Conservation (phyloP, 208 protist species). For the Crithidia sp. region DNA sequence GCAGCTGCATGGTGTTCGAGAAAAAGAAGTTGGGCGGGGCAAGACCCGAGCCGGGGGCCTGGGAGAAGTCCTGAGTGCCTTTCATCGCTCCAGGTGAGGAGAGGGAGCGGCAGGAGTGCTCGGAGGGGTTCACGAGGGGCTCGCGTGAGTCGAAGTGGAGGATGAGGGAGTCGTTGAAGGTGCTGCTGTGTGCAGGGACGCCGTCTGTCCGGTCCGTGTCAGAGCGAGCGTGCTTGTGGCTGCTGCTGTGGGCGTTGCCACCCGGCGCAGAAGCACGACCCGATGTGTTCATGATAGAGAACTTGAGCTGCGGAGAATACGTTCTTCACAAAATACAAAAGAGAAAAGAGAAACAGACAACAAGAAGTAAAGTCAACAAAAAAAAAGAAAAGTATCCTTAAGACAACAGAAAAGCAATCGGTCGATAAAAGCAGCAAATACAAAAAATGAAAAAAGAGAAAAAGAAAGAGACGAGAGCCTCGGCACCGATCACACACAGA, state of each 20-base stretch:
- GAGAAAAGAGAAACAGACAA: neutral
- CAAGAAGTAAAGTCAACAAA: neutral
- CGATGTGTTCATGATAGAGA: neutral
- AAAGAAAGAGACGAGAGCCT: neutral
- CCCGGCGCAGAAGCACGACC: neutral
- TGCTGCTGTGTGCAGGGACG: neutral
- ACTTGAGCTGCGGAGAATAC: no score
- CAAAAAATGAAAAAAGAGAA: neutral
- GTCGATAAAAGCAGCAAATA: neutral
- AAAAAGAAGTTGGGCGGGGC: neutral
- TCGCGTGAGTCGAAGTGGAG: slow-evolving; percentile 3
- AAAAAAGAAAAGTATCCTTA: neutral
- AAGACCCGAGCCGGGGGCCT: neutral
- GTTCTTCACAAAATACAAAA: neutral
- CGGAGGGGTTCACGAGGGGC: neutral
- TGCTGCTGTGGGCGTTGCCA: neutral
- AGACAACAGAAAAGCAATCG: neutral
- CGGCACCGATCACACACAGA: no score
- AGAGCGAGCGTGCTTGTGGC: neutral
- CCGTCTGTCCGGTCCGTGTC: neutral
- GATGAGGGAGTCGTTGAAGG: slow-evolving; percentile 7
- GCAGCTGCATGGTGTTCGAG: neutral
- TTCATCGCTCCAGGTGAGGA: neutral
- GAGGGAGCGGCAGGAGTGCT: neutral
- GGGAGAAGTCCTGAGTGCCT: slow-evolving; percentile 3